These are phyloP conservation scores for Sphaerobolus stellatus DNA, from an alignment of 1,284 basidiomycete genomes.

Conservation along the genomic window DNA sequence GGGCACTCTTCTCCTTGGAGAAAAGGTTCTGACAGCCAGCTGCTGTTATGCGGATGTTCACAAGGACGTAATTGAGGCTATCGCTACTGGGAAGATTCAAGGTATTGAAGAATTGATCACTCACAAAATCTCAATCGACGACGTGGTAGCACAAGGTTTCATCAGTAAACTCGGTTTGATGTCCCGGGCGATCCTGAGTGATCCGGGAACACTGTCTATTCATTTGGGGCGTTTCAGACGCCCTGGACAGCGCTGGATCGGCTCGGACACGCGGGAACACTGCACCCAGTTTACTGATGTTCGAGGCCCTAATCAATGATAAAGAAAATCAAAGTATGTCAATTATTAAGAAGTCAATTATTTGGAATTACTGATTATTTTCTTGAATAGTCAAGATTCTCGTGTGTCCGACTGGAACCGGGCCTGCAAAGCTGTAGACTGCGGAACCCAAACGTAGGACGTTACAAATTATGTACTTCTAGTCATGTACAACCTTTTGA, in stretches of 20 bases:
- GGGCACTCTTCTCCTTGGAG: slow-evolving; percentile 26
- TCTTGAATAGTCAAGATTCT: slow-evolving; percentile 1
- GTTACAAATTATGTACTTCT: too few relatives aligned
- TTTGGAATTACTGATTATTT: not conserved
- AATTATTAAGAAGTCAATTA: not conserved
- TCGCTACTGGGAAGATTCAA: slow-evolving; percentile 26
- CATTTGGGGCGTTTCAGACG: too few relatives aligned
- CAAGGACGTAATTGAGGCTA: slow-evolving; percentile 25
- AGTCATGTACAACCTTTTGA: too few relatives aligned
- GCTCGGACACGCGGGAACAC: too few relatives aligned
- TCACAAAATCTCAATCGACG: slow-evolving; percentile 28
- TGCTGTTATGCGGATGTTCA: slow-evolving; percentile 29
- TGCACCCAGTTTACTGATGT: too few relatives aligned
- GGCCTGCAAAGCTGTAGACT: too few relatives aligned
- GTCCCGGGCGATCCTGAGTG: too few relatives aligned
- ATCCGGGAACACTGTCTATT: too few relatives aligned
- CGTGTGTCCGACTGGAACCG: too few relatives aligned
- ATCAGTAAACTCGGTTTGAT: too few relatives aligned
- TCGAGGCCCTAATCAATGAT: slow-evolving; percentile 31
- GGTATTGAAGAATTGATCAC: slow-evolving; percentile 31
- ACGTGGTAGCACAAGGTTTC: slow-evolving; percentile 34
- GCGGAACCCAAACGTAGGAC: too few relatives aligned
- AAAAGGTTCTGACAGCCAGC: slow-evolving; percentile 25
- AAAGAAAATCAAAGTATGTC: slow-evolving; percentile 31
- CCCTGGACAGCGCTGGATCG: too few relatives aligned